Base-by-base conservation (phyloP, 148 eudicot genomes). In the Cornus controversa region DNA sequence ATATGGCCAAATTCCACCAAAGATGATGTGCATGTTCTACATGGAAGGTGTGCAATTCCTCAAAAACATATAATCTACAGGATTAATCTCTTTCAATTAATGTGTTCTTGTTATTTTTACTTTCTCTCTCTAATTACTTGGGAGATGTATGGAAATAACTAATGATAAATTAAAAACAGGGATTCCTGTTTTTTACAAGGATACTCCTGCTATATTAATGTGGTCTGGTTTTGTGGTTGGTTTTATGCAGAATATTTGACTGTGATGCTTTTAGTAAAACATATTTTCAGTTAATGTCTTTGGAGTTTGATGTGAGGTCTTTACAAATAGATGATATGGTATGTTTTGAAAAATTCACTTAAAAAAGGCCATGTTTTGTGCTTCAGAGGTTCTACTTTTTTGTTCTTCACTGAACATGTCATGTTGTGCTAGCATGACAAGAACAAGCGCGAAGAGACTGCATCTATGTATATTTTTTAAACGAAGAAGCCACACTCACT, bases 1-100 rank as follows among this genome's bases (percentile, higher is more conserved):
- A 66, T 94, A 16, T 94, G 98, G 98, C 93, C 97, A 67, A 92
- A 86, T 71, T 82, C 91, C 45, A 63, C 85, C 10, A 87, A 85
- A 75, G 93, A 89, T 79, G 83, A 84, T 64, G 87, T 94, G 62
- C 81, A 85, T 64, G 97, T 94, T 81, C 84, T 86, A 78, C 98
- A 94, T 82, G 91, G 96, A 86, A 80, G 97, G 97, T 92, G 73
- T 29, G 69, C 23, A 40, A 25, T 14, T 60, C 25, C 64, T 60
- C 57, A 50, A 50, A 11, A 50, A 50, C 20, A 50, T 50, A 13
- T 11, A 50, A 13, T 11, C 18, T 50, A 50, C 57, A 50, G 1
- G 4, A 50, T 3, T 50, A 50, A 1, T 16, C 0, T 50, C 20
- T 50, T 50, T 50, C 20, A 60, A 60, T 22, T 22, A 60, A 7